Evolutionary conservation across 2,329 filamentous ascomycete genomes (phyloP).

Genomic region (Exophiala alcalophila): DNA sequence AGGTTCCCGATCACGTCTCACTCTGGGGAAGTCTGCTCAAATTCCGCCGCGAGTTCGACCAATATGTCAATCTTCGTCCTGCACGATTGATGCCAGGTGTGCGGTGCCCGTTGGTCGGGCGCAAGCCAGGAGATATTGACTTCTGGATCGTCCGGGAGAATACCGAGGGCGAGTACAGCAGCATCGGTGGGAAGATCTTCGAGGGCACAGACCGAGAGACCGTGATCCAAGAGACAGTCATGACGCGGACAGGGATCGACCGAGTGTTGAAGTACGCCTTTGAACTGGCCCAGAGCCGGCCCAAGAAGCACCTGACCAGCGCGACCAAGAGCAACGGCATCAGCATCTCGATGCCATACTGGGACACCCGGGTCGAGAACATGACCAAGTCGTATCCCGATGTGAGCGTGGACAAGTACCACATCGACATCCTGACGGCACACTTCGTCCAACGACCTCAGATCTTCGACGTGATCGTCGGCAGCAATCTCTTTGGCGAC

Average conservation of each 20-base stretch:
- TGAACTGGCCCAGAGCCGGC: constrained; percentile 90
- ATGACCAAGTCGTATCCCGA: constrained; percentile 91
- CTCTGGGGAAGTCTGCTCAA: constrained; percentile 56
- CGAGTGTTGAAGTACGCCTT: constrained; percentile 95
- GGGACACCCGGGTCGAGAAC: constrained; percentile 49
- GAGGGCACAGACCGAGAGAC: constrained; percentile 61
- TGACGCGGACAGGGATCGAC: constrained; percentile 87
- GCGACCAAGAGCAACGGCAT: constrained; percentile 99
- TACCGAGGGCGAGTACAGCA: constrained; percentile 98
- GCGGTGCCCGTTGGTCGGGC: constrained; percentile 49
- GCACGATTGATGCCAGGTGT: constrained; percentile 53
- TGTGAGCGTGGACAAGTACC: constrained; percentile 94
- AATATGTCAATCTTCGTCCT: constrained; percentile 57
- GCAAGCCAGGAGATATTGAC: constrained; percentile 50
- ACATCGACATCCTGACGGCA: constrained; percentile 97
- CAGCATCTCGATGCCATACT: constrained; percentile 75
- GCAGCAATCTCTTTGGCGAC: constrained; percentile 87
- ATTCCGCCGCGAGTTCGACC: constrained; percentile 55
- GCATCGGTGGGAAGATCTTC: constrained; percentile 55
- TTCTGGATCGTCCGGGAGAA: constrained; percentile 85
- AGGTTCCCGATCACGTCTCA: constrained; percentile 55
- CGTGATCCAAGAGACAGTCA: constrained; percentile 93
- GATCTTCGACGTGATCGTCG: constrained; percentile 80
- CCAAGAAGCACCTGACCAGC: constrained; percentile 97
- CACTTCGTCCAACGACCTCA: constrained; percentile 96